Percentiles rank a stretch among this genome's conserved stretches.
Evolutionary conservation across 2,329 filamentous ascomycete genomes (phyloP).

Genomic region (Coniochaeta sp.): DNA sequence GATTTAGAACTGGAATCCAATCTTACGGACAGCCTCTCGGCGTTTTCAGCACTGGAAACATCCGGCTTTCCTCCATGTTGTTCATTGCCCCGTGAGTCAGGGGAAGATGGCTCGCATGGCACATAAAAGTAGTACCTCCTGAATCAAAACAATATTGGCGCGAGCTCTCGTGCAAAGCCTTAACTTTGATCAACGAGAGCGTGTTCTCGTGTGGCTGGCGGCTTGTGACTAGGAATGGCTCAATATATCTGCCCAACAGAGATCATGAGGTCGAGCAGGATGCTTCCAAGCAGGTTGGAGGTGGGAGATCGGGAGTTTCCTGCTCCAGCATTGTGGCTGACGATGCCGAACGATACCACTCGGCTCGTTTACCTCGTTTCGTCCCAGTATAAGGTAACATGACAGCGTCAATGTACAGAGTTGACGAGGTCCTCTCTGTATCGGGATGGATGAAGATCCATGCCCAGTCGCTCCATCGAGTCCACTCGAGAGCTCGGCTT

Average conservation of each 20-base stretch:
- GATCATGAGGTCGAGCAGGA: background rate
- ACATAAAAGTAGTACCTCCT: constrained; percentile 1
- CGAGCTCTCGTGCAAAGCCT: background rate
- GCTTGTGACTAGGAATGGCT: background rate
- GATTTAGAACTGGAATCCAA: background rate
- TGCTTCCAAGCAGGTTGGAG: background rate
- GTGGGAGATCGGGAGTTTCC: background rate
- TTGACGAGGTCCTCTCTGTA: background rate
- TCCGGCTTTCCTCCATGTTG: background rate
- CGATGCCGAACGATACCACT: background rate
- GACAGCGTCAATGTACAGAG: background rate
- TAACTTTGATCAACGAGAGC: background rate
- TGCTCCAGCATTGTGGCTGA: background rate
- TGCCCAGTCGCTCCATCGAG: background rate
- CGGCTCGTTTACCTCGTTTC: background rate
- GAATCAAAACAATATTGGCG: background rate
- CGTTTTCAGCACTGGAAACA: background rate
- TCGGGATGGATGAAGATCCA: background rate
- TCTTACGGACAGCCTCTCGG: background rate
- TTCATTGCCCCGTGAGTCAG: background rate
- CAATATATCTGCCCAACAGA: background rate
- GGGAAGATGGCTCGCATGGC: background rate
- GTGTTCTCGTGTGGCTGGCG: background rate
- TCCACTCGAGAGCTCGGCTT: background rate
- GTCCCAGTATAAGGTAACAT: background rate